Base-by-base conservation (phyloP, 176 grass and related monocot genomes). In the Eleusine indica region DNA sequence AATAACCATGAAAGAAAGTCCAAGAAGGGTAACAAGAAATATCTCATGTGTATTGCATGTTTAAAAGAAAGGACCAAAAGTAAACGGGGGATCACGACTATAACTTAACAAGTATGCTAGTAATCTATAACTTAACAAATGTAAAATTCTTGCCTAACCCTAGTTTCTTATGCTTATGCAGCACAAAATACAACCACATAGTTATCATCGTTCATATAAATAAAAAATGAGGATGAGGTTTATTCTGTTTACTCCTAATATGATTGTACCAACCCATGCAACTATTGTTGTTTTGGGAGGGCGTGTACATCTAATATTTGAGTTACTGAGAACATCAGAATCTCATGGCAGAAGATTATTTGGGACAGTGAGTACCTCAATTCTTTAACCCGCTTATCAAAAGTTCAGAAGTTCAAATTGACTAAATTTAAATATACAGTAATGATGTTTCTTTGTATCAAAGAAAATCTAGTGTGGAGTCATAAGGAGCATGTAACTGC, bases 31-130 rank as follows among this genome's bases (percentile, higher is more conserved):
- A n/a, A 77, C 56, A 82, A 12, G 56, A 46, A 41, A 73, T 19
- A 78, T 54, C 9, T 60, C 29, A 82, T 57, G 44, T 49, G 82
- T 19, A 37, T 47, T 57, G 4, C 29, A 81, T 76, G 77, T 66
- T 1, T 40, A 66, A 18, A 54, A 54, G 52, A 14, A 51, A 17
- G 51, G 51, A 53, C 52, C 35, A 16, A 73, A 74, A 62, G n/a
- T 46, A 89, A 54, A 8, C 16, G 77, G 22, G 61, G 42, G 0
- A 75, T 75, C 81, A 61, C 84, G 81, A 49, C 57, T 68, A 18
- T 41, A 10, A 7, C 18, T 35, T 16, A 21, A n/a, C 35, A 49
- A 76, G 52, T 5, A 18, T 39, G 44, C 14, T 15, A 60, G 46
- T 21, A 79, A 69, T 17, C 25, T 25, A 67, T 28, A 38, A 43